phyloP scores from a whole-genome alignment of 768 basidiomycete species.

The Hygrophorus pudorinus region DNA sequence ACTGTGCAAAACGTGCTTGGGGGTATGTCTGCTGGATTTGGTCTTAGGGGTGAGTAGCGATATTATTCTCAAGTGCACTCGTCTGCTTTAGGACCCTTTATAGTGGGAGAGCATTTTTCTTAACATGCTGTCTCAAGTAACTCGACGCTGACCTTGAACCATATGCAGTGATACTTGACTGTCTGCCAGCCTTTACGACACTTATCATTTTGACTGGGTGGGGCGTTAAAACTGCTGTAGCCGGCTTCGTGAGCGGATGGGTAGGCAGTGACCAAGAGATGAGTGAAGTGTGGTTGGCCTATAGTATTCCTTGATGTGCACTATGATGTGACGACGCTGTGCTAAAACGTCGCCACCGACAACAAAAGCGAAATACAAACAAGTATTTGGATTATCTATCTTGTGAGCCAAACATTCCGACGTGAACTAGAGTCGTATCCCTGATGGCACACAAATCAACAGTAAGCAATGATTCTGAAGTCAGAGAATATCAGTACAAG shows the following conservation, averaged over 20 bases:
- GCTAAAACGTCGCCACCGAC: too few relatives aligned
- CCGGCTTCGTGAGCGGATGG: slow-evolving; percentile 55
- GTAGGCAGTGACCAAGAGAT: slow-evolving; percentile 47
- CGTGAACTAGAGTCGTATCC: too few relatives aligned
- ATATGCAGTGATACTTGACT: slow-evolving; percentile 61
- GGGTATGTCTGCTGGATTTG: slow-evolving; percentile 83
- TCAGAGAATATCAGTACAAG: too few relatives aligned
- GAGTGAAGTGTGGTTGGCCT: slow-evolving; percentile 69
- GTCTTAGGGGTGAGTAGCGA: slow-evolving; percentile 52
- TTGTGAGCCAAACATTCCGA: too few relatives aligned
- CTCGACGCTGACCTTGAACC: not conserved
- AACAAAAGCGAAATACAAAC: too few relatives aligned
- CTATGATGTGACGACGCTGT: too few relatives aligned
- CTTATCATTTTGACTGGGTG: slow-evolving; percentile 69
- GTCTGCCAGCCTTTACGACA: slow-evolving; percentile 64
- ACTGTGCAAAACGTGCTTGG: slow-evolving; percentile 74
- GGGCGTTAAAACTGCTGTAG: slow-evolving; percentile 56
- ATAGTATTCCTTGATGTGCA: slow-evolving; percentile 57
- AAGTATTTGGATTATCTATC: too few relatives aligned
- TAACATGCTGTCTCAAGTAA: not conserved
- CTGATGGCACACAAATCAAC: too few relatives aligned
- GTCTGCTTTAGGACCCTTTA: too few relatives aligned
- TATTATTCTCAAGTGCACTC: not conserved
- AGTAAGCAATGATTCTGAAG: too few relatives aligned
- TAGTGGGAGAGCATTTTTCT: too few relatives aligned